These are phyloP conservation scores for Candida silvicultrix DNA, from an alignment of 805 yeast genomes.

Conservation along the genomic window DNA sequence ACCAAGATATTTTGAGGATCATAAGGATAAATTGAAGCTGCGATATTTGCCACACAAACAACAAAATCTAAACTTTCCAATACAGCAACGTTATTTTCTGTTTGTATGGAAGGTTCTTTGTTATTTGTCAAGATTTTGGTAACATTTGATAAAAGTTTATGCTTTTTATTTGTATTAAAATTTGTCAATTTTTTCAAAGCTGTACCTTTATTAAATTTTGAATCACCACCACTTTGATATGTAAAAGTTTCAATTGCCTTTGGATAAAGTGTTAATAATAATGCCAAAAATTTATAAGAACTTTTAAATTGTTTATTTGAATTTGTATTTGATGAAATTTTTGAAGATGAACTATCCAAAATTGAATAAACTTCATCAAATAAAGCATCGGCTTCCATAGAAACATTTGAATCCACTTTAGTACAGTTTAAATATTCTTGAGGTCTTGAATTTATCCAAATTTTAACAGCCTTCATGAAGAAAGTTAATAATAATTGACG, in stretches of 20 bases:
- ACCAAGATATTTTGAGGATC: slow-evolving; percentile 24
- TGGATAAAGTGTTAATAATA: slow-evolving; percentile 28
- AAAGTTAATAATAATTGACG: slow-evolving; percentile 38
- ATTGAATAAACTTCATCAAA: slow-evolving; percentile 29
- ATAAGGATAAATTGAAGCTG: slow-evolving; percentile 22
- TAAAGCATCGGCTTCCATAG: slow-evolving; percentile 25
- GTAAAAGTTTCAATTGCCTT: slow-evolving; percentile 22
- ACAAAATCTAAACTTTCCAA: slow-evolving; percentile 25
- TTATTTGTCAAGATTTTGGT: slow-evolving; percentile 13
- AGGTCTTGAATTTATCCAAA: slow-evolving; percentile 48
- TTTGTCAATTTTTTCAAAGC: slow-evolving; percentile 18
- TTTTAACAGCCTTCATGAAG: slow-evolving; percentile 37
- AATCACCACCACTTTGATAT: slow-evolving; percentile 6
- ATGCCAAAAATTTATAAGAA: slow-evolving; percentile 28
- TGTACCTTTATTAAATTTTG: slow-evolving; percentile 6
- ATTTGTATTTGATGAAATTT: slow-evolving; percentile 2
- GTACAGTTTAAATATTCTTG: slow-evolving; percentile 31
- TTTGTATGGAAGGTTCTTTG: slow-evolving; percentile 8
- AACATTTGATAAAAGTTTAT: slow-evolving; percentile 14
- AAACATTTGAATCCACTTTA: slow-evolving; percentile 14
- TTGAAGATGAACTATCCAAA: slow-evolving; percentile 18
- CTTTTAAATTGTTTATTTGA: slow-evolving; percentile 19
- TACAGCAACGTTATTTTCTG: slow-evolving; percentile 14
- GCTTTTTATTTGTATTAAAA: slow-evolving; percentile 17
- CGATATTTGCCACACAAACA: slow-evolving; percentile 26